These are phyloP conservation scores for Candida orba DNA, from an alignment of 805 yeast genomes.

Conservation along the genomic window DNA sequence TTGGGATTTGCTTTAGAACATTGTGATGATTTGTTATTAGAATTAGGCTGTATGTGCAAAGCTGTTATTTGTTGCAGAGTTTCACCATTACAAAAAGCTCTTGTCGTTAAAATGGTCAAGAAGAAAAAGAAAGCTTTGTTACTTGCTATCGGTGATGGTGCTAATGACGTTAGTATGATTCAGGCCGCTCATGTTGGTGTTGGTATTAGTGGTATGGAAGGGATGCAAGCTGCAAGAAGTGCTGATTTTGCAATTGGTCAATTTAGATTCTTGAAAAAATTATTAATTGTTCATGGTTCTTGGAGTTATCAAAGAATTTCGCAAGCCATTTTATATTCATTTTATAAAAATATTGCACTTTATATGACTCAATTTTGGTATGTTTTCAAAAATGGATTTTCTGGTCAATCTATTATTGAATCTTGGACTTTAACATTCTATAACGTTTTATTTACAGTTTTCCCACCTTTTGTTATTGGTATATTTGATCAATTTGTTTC, in stretches of 20 bases:
- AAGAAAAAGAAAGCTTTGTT: slow-evolving; percentile 64
- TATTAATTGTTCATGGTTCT: slow-evolving; percentile 88
- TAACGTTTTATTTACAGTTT: slow-evolving; percentile 87
- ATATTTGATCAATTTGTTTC: slow-evolving; percentile 94
- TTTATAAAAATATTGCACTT: slow-evolving; percentile 90
- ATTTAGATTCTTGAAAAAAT: slow-evolving; percentile 75
- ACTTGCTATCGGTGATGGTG: slow-evolving; percentile 97
- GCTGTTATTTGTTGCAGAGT: slow-evolving; percentile 98
- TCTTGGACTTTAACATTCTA: slow-evolving; percentile 97
- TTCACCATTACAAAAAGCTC: slow-evolving; percentile 93
- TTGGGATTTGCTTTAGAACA: slow-evolving; percentile 81
- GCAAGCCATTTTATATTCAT: slow-evolving; percentile 86
- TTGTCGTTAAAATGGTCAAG: slow-evolving; percentile 92
- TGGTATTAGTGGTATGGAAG: slow-evolving; percentile 98
- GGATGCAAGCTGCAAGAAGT: slow-evolving; percentile 98
- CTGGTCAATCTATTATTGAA: slow-evolving; percentile 94
- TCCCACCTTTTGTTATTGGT: slow-evolving; percentile 95
- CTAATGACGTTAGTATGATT: slow-evolving; percentile 97
- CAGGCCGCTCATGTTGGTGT: slow-evolving; percentile 99
- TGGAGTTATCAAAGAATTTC: slow-evolving; percentile 97
- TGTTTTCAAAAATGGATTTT: slow-evolving; percentile 84
- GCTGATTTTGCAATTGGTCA: slow-evolving; percentile 98
- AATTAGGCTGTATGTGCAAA: slow-evolving; percentile 78
- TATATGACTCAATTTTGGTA: slow-evolving; percentile 99
- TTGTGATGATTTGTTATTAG: slow-evolving; percentile 69